Base-by-base conservation (phyloP, 306 rosid species). In the Glycine tomentella region DNA sequence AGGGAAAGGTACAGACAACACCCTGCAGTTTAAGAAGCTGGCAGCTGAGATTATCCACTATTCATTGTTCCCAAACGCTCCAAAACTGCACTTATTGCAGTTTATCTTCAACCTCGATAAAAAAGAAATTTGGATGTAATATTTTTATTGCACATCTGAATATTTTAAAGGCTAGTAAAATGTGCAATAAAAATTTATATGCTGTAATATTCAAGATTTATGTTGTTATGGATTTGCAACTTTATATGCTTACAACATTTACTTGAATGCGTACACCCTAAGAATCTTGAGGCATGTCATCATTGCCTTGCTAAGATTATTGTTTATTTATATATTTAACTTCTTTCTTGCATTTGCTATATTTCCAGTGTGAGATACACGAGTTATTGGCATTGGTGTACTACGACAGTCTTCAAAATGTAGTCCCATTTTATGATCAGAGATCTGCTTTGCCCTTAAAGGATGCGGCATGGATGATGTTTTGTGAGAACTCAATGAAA, bases 371-470 rank as follows among this genome's bases (percentile, higher is more conserved):
- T 78, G 98, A 93, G 91, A 95, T 93, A 86, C 99, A 95, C 16
- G 99, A 95, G 87, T 84, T 95, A 67, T 76, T 95, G 90, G 99
- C 99, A 7, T 80, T 95, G 92, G 99, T 95, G 51, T 95, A 93
- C 92, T 93, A 95, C 14, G 99, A 95, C 88, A 91, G 98, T 89
- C 95, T 93, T 83, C 99, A 95, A 84, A 95, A 85, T 84, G 99
- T 95, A 66, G 99, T 93, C 75, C 99, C 99, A 59, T 87, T 95
- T 87, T 95, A 86, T 89, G 99, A 95, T 84, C 99, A 91, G 87
- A 87, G 99, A 77, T 93, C 93, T 86, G 83, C 83, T 77, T 81
- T 95, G 71, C 98, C 99, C 74, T 63, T 86, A 68, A 95, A 90
- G 89, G 98, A 93, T 86, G 88, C 89, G 53, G 88, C 94, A 40